Conservation (phyloP, 164 flowering plant species). For the Aristolochia contorta region DNA sequence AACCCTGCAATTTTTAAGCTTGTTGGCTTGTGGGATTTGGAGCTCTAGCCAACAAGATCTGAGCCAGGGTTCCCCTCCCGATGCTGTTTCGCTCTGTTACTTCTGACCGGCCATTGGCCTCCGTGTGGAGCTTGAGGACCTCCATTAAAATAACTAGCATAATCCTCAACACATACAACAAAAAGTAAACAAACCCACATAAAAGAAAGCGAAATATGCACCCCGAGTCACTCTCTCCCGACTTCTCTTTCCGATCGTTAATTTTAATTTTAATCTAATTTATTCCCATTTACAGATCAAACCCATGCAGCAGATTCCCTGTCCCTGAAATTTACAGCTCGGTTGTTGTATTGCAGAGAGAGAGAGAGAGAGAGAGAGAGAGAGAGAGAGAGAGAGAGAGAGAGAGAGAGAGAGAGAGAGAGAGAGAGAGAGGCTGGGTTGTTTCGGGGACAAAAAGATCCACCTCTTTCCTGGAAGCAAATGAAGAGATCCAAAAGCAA, state of each 20-base stretch:
- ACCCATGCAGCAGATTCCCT: constrained; percentile 42
- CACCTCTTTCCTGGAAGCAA: background rate
- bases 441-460: background rate
- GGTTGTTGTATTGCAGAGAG: constrained; percentile 1
- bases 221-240: constrained; percentile 20
- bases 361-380: constrained; percentile 4
- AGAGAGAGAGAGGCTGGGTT: background rate
- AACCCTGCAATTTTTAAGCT: constrained; percentile 10
- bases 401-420: background rate
- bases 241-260: constrained; percentile 26
- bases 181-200: constrained; percentile 16
- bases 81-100: constrained; percentile 20
- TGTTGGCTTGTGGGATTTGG: constrained; percentile 14
- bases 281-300: constrained; percentile 44
- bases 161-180: constrained; percentile 33
- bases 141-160: constrained; percentile 2
- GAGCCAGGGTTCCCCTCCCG: constrained; percentile 34
- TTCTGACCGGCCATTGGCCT: constrained; percentile 45
- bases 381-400: constrained; percentile 1
- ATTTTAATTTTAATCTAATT: constrained; percentile 12
- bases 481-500: background rate
- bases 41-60: constrained; percentile 17
- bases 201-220: constrained; percentile 14
- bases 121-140: constrained; percentile 15
- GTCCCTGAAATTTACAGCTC: constrained; percentile 23